Conservation (phyloP, 495 filamentous ascomycete species). For the Xylaria bambusicola region DNA sequence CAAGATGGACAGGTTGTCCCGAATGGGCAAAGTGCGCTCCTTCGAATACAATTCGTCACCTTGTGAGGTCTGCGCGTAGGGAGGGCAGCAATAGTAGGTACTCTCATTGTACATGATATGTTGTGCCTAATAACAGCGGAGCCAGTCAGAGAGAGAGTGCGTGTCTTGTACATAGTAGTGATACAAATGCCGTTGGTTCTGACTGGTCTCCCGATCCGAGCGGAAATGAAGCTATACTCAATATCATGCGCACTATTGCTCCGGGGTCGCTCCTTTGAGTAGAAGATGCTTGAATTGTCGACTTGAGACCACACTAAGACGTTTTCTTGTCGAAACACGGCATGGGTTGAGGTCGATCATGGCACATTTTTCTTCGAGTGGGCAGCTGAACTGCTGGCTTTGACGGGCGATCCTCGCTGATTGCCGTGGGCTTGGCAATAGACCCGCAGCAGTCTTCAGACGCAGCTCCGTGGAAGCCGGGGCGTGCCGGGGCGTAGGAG, state of each 20-base stretch:
- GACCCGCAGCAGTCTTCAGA: slow-evolving; percentile 1
- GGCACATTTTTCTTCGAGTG: slow-evolving; percentile 1
- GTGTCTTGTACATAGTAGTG: too few relatives aligned
- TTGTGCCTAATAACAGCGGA: too few relatives aligned
- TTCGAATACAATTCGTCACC: too few relatives aligned
- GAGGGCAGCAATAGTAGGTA: too few relatives aligned
- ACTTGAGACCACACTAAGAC: neutral
- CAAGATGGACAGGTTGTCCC: neutral
- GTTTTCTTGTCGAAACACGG: slow-evolving; percentile 10
- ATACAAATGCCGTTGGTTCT: too few relatives aligned
- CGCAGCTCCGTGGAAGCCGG: slow-evolving; percentile 8
- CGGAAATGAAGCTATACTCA: neutral
- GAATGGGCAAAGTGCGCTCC: neutral
- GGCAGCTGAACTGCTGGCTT: slow-evolving; percentile 16
- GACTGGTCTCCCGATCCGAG: too few relatives aligned
- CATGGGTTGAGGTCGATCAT: slow-evolving; percentile 16
- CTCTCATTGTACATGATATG: too few relatives aligned
- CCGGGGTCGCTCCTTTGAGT: neutral
- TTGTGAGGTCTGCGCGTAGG: too few relatives aligned
- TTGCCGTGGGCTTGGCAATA: slow-evolving; percentile 13
- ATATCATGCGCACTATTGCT: neutral
- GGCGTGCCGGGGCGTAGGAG: neutral
- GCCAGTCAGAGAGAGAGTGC: too few relatives aligned
- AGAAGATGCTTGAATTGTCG: slow-evolving; percentile 1
- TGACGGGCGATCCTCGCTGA: slow-evolving; percentile 13